Percentiles rank a stretch among this genome's conserved stretches.
Evolutionary conservation across 1,284 basidiomycete genomes (phyloP).

Genomic region (Heliocybe sulcata): DNA sequence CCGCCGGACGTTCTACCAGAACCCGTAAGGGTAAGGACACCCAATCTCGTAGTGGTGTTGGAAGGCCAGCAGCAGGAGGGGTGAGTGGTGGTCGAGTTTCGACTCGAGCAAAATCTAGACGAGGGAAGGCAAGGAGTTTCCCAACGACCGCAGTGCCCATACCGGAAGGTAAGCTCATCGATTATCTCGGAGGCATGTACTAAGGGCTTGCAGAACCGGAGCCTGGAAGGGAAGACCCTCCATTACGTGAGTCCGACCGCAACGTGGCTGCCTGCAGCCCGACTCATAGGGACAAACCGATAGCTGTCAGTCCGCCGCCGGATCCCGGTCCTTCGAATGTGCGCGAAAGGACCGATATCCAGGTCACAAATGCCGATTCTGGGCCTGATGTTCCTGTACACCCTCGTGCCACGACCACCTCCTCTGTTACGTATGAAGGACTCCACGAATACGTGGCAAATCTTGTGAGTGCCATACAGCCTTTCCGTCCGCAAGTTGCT

Average conservation of each 20-base stretch:
- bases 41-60: conserved; percentile 65
- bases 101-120: conserved; percentile 48
- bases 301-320: conserved; percentile 12
- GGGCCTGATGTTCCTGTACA: not conserved
- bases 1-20: conserved; percentile 26
- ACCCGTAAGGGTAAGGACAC: conserved; percentile 64
- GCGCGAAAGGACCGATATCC: not conserved
- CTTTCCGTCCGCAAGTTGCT: conserved; percentile 2
- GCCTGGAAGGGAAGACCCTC: not conserved
- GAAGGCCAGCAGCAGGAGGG: conserved; percentile 55
- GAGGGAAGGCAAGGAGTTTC: conserved; percentile 39
- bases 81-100: conserved; percentile 54
- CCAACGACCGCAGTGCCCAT: conserved; percentile 52
- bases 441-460: not conserved
- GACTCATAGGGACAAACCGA: conserved; percentile 13
- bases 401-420: not conserved
- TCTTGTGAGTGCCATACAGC: not conserved
- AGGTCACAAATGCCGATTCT: not conserved
- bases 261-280: conserved; percentile 2
- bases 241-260: conserved; percentile 4
- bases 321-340: not conserved
- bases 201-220: conserved; percentile 24
- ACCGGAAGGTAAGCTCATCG: conserved; percentile 26
- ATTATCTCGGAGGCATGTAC: not conserved
- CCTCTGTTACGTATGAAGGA: not conserved